Base-by-base conservation (phyloP, 1,284 basidiomycete genomes). In the Anthracocystis setariae region DNA sequence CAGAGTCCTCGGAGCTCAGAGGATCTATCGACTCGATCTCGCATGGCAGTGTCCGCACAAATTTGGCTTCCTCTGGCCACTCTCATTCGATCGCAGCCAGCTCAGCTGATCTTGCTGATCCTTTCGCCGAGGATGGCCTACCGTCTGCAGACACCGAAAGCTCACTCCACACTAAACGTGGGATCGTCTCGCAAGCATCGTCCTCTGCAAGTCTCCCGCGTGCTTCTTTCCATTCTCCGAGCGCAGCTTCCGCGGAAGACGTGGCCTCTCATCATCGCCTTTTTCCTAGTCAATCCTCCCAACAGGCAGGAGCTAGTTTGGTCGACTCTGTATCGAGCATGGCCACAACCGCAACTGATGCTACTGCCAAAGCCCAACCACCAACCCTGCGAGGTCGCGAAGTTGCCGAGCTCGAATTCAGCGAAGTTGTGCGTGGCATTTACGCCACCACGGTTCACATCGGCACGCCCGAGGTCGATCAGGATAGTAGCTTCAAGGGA, bases 321-420 rank as follows among this genome's bases (percentile, higher is more conserved):
- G 54, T 60, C 40, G 64, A 67, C 29, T 67, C 64, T 23, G 64
- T 67, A 27, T 67, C 64, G 9, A 67, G 64, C 25, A 39, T 67
- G 49, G 64, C 64, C 0, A 66, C 64, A 12, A 61, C 57, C 1
- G 53, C 57, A 8, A 67, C 64, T 2, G 40, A 56, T 23, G 58
- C 61, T 13, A 65, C 67, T 8, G 47, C 54, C 3, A 66, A 57
- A 21, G 44, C 44, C 29, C 45, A 21, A 7, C 45, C 49, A 5
- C 53, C 54, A 37, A 52, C 57, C 13, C 8, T 67, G 21, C 64
- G 38, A 32, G 74, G 74, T 0, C 53, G 72, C 8, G 68, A 73
- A 43, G 77, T 80, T 12, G 70, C 73, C 8, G 76, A 80, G 43
- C 73, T 80, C 25, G 78, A 80, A 40, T 80, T 80, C 49, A 65